These are phyloP conservation scores for Pseudogymnoascus destructans DNA, from an alignment of 2,329 filamentous ascomycete species.

Conservation along the genomic window DNA sequence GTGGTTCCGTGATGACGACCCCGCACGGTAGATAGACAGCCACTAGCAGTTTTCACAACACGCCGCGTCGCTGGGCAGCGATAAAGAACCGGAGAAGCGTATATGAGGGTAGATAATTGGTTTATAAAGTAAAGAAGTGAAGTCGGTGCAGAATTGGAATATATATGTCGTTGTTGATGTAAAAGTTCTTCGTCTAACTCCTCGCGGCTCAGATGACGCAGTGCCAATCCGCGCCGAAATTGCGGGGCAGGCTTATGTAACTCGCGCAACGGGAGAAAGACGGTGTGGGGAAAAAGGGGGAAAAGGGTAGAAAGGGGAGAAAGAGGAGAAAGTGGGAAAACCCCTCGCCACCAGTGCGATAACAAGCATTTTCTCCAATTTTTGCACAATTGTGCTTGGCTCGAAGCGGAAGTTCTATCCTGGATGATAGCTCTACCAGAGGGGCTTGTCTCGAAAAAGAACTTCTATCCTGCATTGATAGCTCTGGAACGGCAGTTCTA, in stretches of 20 bases:
- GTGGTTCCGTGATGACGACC: background rate
- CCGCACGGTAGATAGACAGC: background rate
- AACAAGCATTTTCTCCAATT: constrained; percentile 7
- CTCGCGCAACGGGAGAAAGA: background rate
- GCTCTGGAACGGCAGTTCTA: background rate
- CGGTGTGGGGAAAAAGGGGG: constrained; percentile 1
- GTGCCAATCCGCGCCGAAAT: background rate
- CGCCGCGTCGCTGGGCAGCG: background rate
- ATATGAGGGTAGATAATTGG: background rate
- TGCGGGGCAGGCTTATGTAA: constrained; percentile 3
- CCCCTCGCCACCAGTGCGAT: background rate
- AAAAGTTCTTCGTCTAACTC: background rate
- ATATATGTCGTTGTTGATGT: constrained; percentile 4
- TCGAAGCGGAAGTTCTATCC: background rate
- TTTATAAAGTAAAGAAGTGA: background rate
- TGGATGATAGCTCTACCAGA: background rate
- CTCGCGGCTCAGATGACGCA: background rate
- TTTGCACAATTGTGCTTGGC: background rate
- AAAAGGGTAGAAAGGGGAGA: background rate
- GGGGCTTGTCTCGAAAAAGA: background rate
- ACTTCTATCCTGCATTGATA: background rate
- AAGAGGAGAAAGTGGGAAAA: background rate
- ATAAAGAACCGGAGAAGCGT: background rate
- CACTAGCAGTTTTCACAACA: background rate
- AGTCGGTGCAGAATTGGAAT: background rate